phyloP scores from a whole-genome alignment of 75 land plant genomes.

The Larix kaempferi region DNA sequence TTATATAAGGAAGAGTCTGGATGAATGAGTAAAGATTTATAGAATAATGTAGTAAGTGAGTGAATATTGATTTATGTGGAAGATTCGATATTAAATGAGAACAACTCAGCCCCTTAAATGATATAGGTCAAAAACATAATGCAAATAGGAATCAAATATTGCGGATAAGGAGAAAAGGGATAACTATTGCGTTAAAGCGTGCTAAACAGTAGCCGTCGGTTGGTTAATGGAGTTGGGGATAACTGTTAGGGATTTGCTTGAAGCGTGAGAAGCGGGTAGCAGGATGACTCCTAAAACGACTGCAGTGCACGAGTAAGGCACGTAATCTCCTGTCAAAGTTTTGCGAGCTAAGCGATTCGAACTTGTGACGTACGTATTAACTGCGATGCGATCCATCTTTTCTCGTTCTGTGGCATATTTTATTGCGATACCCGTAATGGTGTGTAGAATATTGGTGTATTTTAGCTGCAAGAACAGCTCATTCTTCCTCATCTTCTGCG shows the following conservation, averaged over 20 bases:
- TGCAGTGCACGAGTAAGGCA: background rate
- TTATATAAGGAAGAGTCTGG: too few relatives aligned
- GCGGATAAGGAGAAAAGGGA: too few relatives aligned
- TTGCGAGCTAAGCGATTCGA: background rate
- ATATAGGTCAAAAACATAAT: too few relatives aligned
- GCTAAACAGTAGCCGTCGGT: too few relatives aligned
- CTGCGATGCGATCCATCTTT: background rate
- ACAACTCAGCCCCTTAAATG: too few relatives aligned
- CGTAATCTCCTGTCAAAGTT: background rate
- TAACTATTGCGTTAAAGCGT: too few relatives aligned
- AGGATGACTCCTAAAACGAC: background rate
- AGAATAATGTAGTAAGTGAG: too few relatives aligned
- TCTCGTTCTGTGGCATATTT: background rate
- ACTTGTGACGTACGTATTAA: background rate
- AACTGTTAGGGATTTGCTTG: background rate
- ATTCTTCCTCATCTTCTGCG: background rate
- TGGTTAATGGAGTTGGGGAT: background rate
- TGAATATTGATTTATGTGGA: too few relatives aligned
- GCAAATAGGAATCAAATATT: too few relatives aligned
- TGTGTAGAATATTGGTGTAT: background rate
- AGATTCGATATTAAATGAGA: too few relatives aligned
- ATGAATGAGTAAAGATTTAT: too few relatives aligned
- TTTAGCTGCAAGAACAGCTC: conserved; percentile 6
- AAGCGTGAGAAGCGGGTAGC: background rate
- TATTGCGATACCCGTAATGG: background rate